Evolutionary conservation across 805 yeast genomes (phyloP).

Genomic region (Candida taoyuanica): DNA sequence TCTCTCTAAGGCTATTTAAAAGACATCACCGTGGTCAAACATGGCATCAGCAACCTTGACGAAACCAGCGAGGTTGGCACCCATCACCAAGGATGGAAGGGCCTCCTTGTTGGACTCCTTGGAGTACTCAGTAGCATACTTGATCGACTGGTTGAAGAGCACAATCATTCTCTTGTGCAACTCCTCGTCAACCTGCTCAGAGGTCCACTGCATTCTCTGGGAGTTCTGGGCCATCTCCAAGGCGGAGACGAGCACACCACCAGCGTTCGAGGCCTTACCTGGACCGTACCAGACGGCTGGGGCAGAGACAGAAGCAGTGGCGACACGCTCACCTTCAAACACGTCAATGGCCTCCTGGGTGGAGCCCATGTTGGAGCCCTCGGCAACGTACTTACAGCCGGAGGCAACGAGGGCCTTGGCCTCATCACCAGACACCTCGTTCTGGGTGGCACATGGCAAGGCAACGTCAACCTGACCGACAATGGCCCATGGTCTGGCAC

Average conservation of each 20-base stretch:
- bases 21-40: conserved; percentile 92
- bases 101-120: conserved; percentile 59
- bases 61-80: conserved; percentile 99
- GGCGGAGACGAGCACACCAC: conserved; percentile 99
- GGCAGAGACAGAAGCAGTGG: conserved; percentile 36
- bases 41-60: conserved; percentile 97
- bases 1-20: conserved; percentile 17
- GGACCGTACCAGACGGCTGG: conserved; percentile 95
- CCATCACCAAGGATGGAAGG: conserved; percentile 93
- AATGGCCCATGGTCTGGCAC: conserved; percentile 95
- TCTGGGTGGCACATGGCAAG: conserved; percentile 97
- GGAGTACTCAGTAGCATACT: conserved; percentile 77
- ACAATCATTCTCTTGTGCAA: conserved; percentile 89
- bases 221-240: conserved; percentile 99
- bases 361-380: conserved; percentile 99
- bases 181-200: conserved; percentile 88
- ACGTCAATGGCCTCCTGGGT: conserved; percentile 95
- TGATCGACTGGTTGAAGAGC: conserved; percentile 90
- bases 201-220: conserved; percentile 84
- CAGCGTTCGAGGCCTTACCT: conserved; percentile 98
- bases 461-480: conserved; percentile 93
- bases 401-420: conserved; percentile 91
- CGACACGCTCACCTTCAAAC: conserved; percentile 75
- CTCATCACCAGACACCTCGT: conserved; percentile 95
- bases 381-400: conserved; percentile 91